phyloP scores from a whole-genome alignment of 2,329 filamentous ascomycete genomes.

The Chalara sp. region DNA sequence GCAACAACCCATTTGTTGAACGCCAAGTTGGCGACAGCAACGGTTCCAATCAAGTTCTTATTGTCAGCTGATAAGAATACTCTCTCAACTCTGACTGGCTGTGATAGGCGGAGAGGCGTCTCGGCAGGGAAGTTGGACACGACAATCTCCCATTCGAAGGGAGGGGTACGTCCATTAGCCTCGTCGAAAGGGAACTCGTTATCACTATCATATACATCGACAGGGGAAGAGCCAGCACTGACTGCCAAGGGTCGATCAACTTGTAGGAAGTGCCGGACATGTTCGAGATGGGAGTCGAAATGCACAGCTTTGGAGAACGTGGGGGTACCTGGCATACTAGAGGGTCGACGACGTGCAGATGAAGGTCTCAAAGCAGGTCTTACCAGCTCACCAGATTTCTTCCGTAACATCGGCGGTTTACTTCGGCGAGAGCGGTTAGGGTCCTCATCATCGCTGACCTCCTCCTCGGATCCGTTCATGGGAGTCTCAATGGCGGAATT shows the following conservation, averaged over 20 bases:
- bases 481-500: constrained; percentile 42
- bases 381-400: constrained; percentile 96
- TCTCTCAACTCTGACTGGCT: constrained; percentile 74
- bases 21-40: constrained; percentile 80
- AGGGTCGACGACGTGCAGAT: constrained; percentile 69
- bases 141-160: constrained; percentile 82
- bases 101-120: constrained; percentile 50
- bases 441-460: constrained; percentile 49
- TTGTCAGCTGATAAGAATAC: constrained; percentile 85
- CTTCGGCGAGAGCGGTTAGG: constrained; percentile 43
- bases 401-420: constrained; percentile 90
- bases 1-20: constrained; percentile 88
- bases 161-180: constrained; percentile 22
- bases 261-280: constrained; percentile 91
- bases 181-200: constrained; percentile 78
- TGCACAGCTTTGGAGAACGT: constrained; percentile 97
- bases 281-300: constrained; percentile 93
- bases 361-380: constrained; percentile 80
- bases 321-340: constrained; percentile 95
- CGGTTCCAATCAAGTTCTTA: constrained; percentile 74
- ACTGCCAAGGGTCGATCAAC: constrained; percentile 93
- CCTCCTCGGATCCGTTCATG: constrained; percentile 51
- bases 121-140: constrained; percentile 77
- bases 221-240: constrained; percentile 87
- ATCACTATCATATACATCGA: constrained; percentile 81